Evolutionary conservation across 768 basidiomycete species (phyloP), one percentile per base, ranked within the genome.

Genomic region (Mycena chlorophos): DNA sequence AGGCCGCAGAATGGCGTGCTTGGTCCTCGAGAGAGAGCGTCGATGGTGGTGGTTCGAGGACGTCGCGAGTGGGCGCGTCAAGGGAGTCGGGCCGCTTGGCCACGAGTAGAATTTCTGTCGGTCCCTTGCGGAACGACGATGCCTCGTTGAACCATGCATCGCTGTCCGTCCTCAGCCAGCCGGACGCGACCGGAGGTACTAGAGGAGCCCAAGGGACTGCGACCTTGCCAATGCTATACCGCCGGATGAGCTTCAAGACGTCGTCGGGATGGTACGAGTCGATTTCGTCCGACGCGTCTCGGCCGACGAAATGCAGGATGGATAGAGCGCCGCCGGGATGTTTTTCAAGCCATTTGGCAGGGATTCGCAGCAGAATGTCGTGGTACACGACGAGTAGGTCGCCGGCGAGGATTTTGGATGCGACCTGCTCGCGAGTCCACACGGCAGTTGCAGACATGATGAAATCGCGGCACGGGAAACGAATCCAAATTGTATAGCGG

Each of bases 241-340:
- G 77, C 19, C 76, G 69, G 60, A 94, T 78, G 54, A 81, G 75
- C 10, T 73, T 70, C 51, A 85, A 74, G 47, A 79, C 84, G 43
- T 79, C 70, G 31, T 83, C 78, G 5, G 78, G 76, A 68, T 99
- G 97, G 73, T 90, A 98, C 20, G 94, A 96, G 58, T 91, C 83
- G 29, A 98, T 90, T 70, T 99, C 97, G 74, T 96, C 90, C 0
- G 91, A 83, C 0, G 96, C 95, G 68, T 99, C 95, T 52, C 96
- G 82, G 3, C 96, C 97, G 38, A 98, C 86, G 65, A 94, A 98
- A 73, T 99, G 97, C 23, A 96, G 84, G 54, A 99, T 83, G 14
- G 94, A 81, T 47, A 98, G 86, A 3, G 82, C 70, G 34, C 96
- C 94, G 39, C 97, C 97, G 0, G 97, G 97, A 68, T 98, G 96